phyloP scores from a whole-genome alignment of 2,329 filamentous ascomycete genomes.

The Claviceps sp. region DNA sequence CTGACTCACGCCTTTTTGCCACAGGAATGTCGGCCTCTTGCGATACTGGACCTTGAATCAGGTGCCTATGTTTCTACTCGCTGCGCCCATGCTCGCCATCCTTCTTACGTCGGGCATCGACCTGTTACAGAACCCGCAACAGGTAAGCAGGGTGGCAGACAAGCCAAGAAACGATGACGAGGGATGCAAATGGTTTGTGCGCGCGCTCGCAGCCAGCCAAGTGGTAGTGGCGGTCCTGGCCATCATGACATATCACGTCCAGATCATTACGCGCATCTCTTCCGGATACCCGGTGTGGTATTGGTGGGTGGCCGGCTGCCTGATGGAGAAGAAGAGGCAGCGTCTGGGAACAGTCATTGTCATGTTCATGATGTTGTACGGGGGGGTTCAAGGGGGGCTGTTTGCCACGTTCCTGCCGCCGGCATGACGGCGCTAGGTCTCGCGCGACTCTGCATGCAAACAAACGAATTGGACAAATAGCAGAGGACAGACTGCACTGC shows the following conservation, averaged over 20 bases:
- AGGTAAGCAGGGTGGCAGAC: not conserved
- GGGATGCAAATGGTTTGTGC: slow-evolving; percentile 21
- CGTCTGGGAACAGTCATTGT: slow-evolving; percentile 30
- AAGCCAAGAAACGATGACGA: slow-evolving; percentile 4
- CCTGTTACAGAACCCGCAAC: slow-evolving; percentile 14
- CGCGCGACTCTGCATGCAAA: not conserved
- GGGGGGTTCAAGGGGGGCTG: slow-evolving; percentile 64
- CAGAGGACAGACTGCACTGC: too few species aligned
- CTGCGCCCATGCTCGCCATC: slow-evolving; percentile 60
- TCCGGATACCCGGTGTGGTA: slow-evolving; percentile 89
- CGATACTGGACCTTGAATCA: slow-evolving; percentile 85
- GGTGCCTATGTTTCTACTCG: slow-evolving; percentile 75
- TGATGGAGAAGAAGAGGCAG: slow-evolving; percentile 21
- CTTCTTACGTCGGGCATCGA: slow-evolving; percentile 43
- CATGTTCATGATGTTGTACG: slow-evolving; percentile 69
- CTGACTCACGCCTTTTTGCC: not conserved
- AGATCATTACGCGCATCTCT: slow-evolving; percentile 81
- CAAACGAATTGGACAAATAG: too few species aligned
- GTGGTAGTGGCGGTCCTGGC: slow-evolving; percentile 57
- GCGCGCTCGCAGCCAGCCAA: slow-evolving; percentile 58
- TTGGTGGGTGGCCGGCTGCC: slow-evolving; percentile 53
- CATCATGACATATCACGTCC: slow-evolving; percentile 74
- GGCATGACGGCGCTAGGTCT: slow-evolving; percentile 38
- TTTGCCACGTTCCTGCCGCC: slow-evolving; percentile 89
- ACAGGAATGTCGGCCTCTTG: slow-evolving; percentile 76